Conservation (phyloP, 148 eudicot genomes). For the Beta vulgaris region DNA sequence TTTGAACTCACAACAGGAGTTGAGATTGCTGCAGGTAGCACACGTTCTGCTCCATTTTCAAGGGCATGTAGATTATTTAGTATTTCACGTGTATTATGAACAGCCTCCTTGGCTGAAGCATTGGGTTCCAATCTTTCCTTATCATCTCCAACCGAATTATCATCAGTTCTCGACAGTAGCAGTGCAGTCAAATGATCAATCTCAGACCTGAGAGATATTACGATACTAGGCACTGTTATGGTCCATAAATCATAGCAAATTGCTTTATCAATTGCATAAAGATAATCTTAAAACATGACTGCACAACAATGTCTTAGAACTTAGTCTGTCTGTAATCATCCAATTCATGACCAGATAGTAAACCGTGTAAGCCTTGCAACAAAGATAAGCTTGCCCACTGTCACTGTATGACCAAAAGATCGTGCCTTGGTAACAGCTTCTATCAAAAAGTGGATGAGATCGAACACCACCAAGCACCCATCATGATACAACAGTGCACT, state of each 20-base stretch:
- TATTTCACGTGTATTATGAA: conserved; percentile 26
- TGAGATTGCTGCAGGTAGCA: conserved; percentile 26
- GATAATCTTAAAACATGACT: neutral
- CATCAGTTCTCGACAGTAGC: conserved; percentile 51
- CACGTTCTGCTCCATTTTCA: conserved; percentile 31
- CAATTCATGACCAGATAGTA: neutral
- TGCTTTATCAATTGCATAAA: neutral
- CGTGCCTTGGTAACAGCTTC: neutral
- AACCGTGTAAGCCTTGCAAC: neutral
- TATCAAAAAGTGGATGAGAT: neutral
- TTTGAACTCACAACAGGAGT: conserved; percentile 47
- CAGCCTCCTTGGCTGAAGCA: conserved; percentile 28
- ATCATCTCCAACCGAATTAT: conserved; percentile 32
- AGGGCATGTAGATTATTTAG: conserved; percentile 20
- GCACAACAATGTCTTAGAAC: neutral
- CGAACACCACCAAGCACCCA: neutral
- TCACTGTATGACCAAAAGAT: neutral
- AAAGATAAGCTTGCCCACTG: conserved; percentile 2
- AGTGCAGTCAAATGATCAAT: conserved; percentile 61
- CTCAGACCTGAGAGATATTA: conserved; percentile 53
- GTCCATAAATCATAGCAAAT: neutral
- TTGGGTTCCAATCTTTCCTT: conserved; percentile 31
- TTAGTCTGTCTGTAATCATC: neutral
- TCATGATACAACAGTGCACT: neutral
- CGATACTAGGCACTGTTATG: neutral